phyloP scores from a whole-genome alignment of 306 rosid genomes.

The apple (Malus domestica) region ASM211411v1 NC_041797.1:3210001-3210500 shows the following conservation, averaged over 20 bases:
- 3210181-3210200: background rate
- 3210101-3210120: background rate
- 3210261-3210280: background rate
- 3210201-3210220: background rate
- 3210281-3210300: background rate
- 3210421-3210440: background rate
- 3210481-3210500: background rate
- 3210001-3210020: conserved; percentile 91
- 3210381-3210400: no score
- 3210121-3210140: no score
- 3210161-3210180: background rate
- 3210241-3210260: background rate
- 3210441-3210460: background rate
- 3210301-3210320: background rate
- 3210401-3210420: background rate
- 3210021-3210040: conserved; percentile 91
- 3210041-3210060: background rate
- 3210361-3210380: background rate
- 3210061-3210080: background rate
- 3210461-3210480: background rate
- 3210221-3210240: background rate
- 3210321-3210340: background rate
- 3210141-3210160: no score
- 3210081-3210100: background rate
- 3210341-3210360: background rate